Base-by-base conservation (phyloP, 2,329 filamentous ascomycete species). In the Trichoderma gracile region DNA sequence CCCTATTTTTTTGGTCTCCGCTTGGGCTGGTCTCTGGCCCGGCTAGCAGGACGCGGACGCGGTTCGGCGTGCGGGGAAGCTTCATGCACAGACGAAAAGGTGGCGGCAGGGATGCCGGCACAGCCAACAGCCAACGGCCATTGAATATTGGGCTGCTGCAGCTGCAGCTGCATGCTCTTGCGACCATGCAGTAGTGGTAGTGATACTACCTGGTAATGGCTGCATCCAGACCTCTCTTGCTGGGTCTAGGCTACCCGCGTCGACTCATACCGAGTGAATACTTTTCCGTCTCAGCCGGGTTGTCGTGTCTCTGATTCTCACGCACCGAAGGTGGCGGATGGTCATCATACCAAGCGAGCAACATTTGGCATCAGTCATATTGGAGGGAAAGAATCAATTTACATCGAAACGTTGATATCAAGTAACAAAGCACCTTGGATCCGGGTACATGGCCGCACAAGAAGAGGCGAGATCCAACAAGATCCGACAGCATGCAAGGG, bases 21-120 rank as follows among this genome's bases (percentile, higher is more conserved):
- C 25, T 25, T 25, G 58, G 58, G 58, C 45, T 53, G 40, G 33
- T 15, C 30, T 61, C 19, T 45, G 12, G 10, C 9, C 14, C 45
- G 33, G 58, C 25, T 61, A 61, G 58, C 25, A 38, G 33, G 54
- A 40, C 45, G 23, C 25, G 40, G 25, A 42, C 21, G 58, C 42
- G 19, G 25, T 23, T 27, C 40, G 23, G 45, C 45, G 58, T 61
- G 58, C 58, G 58, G 58, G 58, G 58, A 61, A 61, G 58, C 58
- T 38, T 61, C n/a, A 42, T 53, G 58, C 58, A 53, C 38, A 19
- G 15, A 12, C 38, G 10, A 17, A n/a, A n/a, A n/a, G 17, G 58
- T 61, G 58, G 58, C 58, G 58, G 47, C 58, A 61, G 47, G 58
- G 58, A 53, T 52, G 49, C 49, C 49, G n/a, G 49, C 23, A 27